phyloP scores from a whole-genome alignment of 75 land plant species.

The Pseudotsuga menziesii region DNA sequence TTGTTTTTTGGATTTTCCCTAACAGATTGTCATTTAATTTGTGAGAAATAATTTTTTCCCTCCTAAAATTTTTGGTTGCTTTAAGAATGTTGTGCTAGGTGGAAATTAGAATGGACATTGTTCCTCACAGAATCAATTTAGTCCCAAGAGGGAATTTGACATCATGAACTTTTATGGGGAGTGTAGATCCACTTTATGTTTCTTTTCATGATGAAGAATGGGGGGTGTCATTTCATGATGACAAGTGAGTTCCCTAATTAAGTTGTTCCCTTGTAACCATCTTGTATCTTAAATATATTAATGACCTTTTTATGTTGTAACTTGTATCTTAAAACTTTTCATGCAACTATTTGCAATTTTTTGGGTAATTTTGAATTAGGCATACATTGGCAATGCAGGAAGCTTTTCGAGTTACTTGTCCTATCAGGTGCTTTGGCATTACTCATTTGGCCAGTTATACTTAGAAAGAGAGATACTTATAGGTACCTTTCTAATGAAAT shows the following conservation, averaged over 20 bases:
- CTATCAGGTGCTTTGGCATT: conserved; percentile 84
- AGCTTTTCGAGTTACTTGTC: conserved; percentile 74
- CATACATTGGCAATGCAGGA: conserved; percentile 38
- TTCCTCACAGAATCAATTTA: neutral
- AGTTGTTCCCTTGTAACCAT: neutral
- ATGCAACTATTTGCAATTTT: no score
- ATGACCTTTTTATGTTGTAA: no score
- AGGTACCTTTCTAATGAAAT: conserved; percentile 30
- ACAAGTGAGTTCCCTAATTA: conserved; percentile 50
- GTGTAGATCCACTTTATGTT: conserved; percentile 61
- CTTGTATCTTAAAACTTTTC: no score
- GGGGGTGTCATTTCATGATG: conserved; percentile 90
- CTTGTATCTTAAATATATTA: neutral
- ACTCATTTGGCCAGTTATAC: conserved; percentile 66
- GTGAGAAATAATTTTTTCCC: neutral
- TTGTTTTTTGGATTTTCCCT: neutral
- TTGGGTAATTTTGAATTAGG: no score
- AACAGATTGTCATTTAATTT: neutral
- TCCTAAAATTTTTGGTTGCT: neutral
- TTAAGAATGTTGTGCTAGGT: neutral
- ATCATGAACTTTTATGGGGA: neutral
- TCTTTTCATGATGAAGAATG: conserved; percentile 90
- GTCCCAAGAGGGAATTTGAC: neutral
- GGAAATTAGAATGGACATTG: neutral
- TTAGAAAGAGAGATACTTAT: conserved; percentile 55